Percentiles rank a stretch among this genome's conserved stretches.
These are phyloP conservation scores for Fusarium virguliforme DNA, from an alignment of 2,329 filamentous ascomycete species.

Conservation along the genomic window DNA sequence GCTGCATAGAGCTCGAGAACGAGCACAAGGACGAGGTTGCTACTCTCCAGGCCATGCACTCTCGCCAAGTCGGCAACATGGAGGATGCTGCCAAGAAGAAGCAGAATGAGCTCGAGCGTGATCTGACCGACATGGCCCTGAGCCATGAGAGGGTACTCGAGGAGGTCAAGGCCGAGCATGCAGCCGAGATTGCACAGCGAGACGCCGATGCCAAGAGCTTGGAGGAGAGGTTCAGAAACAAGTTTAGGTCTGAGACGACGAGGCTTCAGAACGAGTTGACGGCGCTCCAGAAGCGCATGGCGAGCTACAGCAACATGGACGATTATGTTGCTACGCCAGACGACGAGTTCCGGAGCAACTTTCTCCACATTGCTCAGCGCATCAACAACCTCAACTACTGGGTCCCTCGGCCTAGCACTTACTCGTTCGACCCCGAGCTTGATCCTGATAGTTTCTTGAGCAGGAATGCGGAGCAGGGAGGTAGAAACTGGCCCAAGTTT, in stretches of 20 bases:
- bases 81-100: slow-evolving; percentile 8
- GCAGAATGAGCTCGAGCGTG: not conserved
- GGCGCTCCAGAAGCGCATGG: slow-evolving; percentile 20
- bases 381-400: slow-evolving; percentile 31
- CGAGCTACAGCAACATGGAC: slow-evolving; percentile 25
- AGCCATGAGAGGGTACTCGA: not conserved
- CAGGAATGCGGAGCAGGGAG: slow-evolving; percentile 26
- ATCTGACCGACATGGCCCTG: not conserved
- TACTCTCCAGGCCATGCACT: not conserved
- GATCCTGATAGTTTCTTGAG: slow-evolving; percentile 25
- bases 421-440: not conserved
- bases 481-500: slow-evolving; percentile 33
- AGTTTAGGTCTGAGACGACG: slow-evolving; percentile 7
- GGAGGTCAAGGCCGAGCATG: not conserved
- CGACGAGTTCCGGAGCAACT: slow-evolving; percentile 20
- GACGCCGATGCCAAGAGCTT: not conserved
- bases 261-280: slow-evolving; percentile 13
- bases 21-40: not conserved
- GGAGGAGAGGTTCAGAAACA: slow-evolving; percentile 5
- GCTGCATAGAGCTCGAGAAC: not conserved
- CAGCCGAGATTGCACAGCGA: not conserved
- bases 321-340: slow-evolving; percentile 22
- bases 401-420: slow-evolving; percentile 9
- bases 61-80: not conserved
- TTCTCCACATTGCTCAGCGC: slow-evolving; percentile 12